Percentiles rank a stretch among this genome's conserved stretches.
phyloP scores from a whole-genome alignment of 2,329 filamentous ascomycete species.

The Fusarium agapanthi region DNA sequence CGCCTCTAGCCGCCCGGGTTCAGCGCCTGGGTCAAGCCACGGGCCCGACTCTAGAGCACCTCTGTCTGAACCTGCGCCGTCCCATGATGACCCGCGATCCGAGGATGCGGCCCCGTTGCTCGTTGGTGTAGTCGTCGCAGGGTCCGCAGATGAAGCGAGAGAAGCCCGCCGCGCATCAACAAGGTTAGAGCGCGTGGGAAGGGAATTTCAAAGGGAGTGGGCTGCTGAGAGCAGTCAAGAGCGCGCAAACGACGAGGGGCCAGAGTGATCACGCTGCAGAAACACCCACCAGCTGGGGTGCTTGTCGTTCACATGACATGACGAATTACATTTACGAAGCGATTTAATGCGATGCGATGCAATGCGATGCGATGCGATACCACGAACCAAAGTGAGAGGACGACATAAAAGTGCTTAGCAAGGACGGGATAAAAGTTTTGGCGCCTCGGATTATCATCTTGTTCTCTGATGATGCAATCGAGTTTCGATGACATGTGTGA shows the following conservation, averaged over 20 bases:
- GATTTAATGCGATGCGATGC: conserved; percentile 24
- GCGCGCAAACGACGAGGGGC: conserved; percentile 35
- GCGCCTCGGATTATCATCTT: not conserved
- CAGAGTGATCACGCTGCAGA: conserved; percentile 33
- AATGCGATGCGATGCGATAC: conserved; percentile 17
- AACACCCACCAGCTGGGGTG: not conserved
- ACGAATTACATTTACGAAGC: conserved; percentile 39
- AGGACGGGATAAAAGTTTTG: conserved; percentile 7
- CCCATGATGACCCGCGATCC: conserved; percentile 32
- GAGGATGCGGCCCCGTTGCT: conserved; percentile 60
- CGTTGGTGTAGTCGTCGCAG: conserved; percentile 63
- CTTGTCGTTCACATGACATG: conserved; percentile 17
- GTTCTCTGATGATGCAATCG: conserved; percentile 8
- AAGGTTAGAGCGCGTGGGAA: conserved; percentile 62
- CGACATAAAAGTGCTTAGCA: not conserved
- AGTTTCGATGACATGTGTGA: not conserved
- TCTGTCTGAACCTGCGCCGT: conserved; percentile 17
- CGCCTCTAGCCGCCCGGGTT: conserved; percentile 16
- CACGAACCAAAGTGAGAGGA: conserved; percentile 5
- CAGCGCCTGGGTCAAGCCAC: conserved; percentile 29
- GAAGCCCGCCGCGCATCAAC: conserved; percentile 63
- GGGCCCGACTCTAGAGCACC: conserved; percentile 20
- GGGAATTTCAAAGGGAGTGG: conserved; percentile 65
- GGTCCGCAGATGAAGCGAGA: conserved; percentile 54
- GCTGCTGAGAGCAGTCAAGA: conserved; percentile 42